A percentile compares a stretch with the other conserved stretches of the same genome.
Evolutionary conservation across 2,329 filamentous ascomycete genomes (phyloP).

Genomic region (Septoria linicola): DNA sequence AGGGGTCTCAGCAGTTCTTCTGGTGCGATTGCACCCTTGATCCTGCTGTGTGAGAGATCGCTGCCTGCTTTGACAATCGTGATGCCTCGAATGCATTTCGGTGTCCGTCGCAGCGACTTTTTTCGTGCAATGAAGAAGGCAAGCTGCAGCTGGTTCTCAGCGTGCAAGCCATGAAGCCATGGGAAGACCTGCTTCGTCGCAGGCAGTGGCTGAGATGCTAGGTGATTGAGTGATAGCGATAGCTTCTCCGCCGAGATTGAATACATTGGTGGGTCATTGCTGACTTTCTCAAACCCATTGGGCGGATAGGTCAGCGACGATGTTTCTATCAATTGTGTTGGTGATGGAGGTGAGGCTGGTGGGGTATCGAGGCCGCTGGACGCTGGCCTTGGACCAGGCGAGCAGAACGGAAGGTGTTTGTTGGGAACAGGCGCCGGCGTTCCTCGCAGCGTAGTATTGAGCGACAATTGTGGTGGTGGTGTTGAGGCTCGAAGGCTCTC

Average conservation of each 20-base stretch:
- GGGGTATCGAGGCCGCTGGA: slow-evolving; percentile 51
- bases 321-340: slow-evolving; percentile 56
- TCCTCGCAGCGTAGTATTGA: slow-evolving; percentile 58
- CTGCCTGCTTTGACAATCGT: slow-evolving; percentile 88
- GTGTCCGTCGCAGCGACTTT: slow-evolving; percentile 67
- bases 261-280: slow-evolving; percentile 63
- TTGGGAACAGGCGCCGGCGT: slow-evolving; percentile 69
- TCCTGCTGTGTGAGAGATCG: slow-evolving; percentile 67
- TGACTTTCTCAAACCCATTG: slow-evolving; percentile 58
- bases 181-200: slow-evolving; percentile 86
- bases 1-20: slow-evolving; percentile 69
- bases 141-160: slow-evolving; percentile 82
- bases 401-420: slow-evolving; percentile 86
- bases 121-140: slow-evolving; percentile 82
- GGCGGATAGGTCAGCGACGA: slow-evolving; percentile 75
- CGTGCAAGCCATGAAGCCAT: slow-evolving; percentile 91
- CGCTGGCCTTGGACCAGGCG: slow-evolving; percentile 66
- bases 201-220: slow-evolving; percentile 76
- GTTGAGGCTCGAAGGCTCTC: slow-evolving; percentile 38
- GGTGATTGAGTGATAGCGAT: slow-evolving; percentile 70
- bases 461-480: slow-evolving; percentile 55
- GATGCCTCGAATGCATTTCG: slow-evolving; percentile 74
- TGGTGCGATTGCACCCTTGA: slow-evolving; percentile 84
- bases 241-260: slow-evolving; percentile 69
- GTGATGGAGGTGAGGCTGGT: slow-evolving; percentile 60